Percentiles rank a stretch among this genome's conserved stretches.
Evolutionary conservation across 208 protist species (phyloP).

Genomic region (Crithidia acanthocephali): DNA sequence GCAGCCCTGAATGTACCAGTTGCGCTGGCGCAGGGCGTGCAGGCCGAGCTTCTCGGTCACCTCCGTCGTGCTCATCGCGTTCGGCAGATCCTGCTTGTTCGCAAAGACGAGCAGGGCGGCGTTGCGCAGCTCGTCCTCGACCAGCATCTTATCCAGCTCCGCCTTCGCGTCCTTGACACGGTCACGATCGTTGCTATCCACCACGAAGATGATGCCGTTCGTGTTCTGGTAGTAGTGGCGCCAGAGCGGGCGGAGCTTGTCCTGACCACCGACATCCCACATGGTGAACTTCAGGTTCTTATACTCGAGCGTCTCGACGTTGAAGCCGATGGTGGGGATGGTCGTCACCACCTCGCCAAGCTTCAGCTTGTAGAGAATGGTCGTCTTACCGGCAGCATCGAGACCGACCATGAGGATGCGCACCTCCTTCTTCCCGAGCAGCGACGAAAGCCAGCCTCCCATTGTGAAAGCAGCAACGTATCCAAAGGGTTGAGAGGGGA

Average conservation of each 20-base stretch:
- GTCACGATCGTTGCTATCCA: slow-evolving; percentile 96
- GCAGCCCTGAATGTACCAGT: slow-evolving; percentile 95
- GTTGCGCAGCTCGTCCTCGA: slow-evolving; percentile 97
- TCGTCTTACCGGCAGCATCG: slow-evolving; percentile 98
- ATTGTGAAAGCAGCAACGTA: slow-evolving; percentile 22
- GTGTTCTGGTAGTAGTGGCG: slow-evolving; percentile 98
- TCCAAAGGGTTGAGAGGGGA: background rate
- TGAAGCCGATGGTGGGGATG: slow-evolving; percentile 98
- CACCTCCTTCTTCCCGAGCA: slow-evolving; percentile 96
- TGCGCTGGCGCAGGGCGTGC: slow-evolving; percentile 90
- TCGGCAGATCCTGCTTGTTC: slow-evolving; percentile 99
- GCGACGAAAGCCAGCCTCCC: slow-evolving; percentile 69
- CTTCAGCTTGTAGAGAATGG: slow-evolving; percentile 98
- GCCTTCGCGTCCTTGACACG: slow-evolving; percentile 90
- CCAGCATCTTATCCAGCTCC: slow-evolving; percentile 97
- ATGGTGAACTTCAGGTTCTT: slow-evolving; percentile 97
- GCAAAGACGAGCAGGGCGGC: slow-evolving; percentile 97
- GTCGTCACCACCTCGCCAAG: slow-evolving; percentile 96
- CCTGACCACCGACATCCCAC: slow-evolving; percentile 97
- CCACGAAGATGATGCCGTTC: slow-evolving; percentile 98
- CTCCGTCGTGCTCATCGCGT: slow-evolving; percentile 97
- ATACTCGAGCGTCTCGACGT: slow-evolving; percentile 98
- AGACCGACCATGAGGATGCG: slow-evolving; percentile 98
- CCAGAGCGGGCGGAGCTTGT: slow-evolving; percentile 97
- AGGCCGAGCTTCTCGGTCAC: slow-evolving; percentile 97